Evolutionary conservation across 2,329 filamentous ascomycete species (phyloP), one percentile per base, ranked within the genome.

Genomic region (Colletotrichum sp.): DNA sequence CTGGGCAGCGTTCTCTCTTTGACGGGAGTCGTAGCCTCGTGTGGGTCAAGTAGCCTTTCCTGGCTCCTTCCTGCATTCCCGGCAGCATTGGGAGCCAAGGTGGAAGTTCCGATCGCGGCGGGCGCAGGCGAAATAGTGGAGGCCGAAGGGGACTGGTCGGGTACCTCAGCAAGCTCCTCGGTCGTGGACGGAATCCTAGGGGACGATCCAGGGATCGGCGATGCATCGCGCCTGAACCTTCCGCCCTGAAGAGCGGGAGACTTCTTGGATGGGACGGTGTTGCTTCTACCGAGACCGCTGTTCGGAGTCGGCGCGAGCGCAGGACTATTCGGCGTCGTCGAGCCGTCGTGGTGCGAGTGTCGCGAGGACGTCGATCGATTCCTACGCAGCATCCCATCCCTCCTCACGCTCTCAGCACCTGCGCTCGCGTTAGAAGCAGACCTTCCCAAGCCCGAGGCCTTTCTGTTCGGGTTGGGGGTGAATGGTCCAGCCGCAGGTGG

Each of bases 331-430:
- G 95, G 95, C 69, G 92, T 95, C 9, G 93, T 92, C 30, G 91
- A 89, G 73, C 91, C 93, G 76, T 96, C 96, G 75, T 93, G 90
- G 75, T 93, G 91, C 7, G 96, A 98, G 79, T 95, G 93, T 79
- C 93, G 92, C n/a, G 97, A 98, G 6, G 96, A 98, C 1, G 96
- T 95, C 5, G 97, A 98, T 67, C 96, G 94, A 81, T 98, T 98
- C 78, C 97, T 91, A 77, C 96, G 91, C 32, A 98, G 87, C 79
- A 92, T 92, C 72, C 93, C 96, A 80, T 94, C 94, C 81, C 94
- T 95, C 59, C 95, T 92, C 55, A 98, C 91, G 80, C 96, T 98
- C 79, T 98, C 95, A 22, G 95, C 95, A 44, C 94, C 96, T 63
- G 94, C 96, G 83, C 96, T 98, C 4, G 95, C 95, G 82, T 93